Percentiles rank a stretch among this genome's conserved stretches.
These are phyloP conservation scores for Zostera marina DNA, from an alignment of 116 monocot species.

Conservation along the genomic window DNA sequence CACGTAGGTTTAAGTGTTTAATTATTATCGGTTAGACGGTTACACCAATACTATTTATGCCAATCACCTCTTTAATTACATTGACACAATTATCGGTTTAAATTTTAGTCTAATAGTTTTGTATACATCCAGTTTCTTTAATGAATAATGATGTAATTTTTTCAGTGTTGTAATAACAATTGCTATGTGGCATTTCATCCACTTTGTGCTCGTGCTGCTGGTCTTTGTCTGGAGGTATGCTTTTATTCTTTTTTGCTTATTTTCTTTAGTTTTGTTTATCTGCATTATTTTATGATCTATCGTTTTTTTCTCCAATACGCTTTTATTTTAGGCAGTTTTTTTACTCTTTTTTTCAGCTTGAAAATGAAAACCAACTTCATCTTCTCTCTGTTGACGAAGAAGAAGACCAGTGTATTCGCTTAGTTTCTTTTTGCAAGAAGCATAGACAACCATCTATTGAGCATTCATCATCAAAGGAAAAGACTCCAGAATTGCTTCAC, in stretches of 20 bases:
- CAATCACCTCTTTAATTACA: too few relatives aligned
- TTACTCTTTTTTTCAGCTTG: constrained; percentile 31
- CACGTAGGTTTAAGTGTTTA: too few relatives aligned
- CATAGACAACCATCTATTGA: constrained; percentile 66
- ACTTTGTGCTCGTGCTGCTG: constrained; percentile 98
- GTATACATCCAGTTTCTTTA: too few relatives aligned
- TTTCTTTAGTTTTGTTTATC: constrained; percentile 1
- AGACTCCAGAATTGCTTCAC: constrained; percentile 12
- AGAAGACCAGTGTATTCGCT: constrained; percentile 69
- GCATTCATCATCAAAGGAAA: constrained; percentile 25
- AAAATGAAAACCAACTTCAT: constrained; percentile 65
- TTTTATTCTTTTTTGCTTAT: neutral
- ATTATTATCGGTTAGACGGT: too few relatives aligned
- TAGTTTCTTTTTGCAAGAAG: constrained; percentile 91
- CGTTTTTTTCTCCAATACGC: neutral
- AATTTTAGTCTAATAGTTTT: too few relatives aligned
- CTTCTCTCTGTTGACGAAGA: constrained; percentile 75
- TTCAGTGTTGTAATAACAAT: constrained; percentile 72
- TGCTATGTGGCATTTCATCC: constrained; percentile 96
- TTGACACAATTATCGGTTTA: too few relatives aligned
- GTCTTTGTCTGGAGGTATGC: constrained; percentile 85
- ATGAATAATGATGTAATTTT: neutral
- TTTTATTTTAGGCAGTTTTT: neutral
- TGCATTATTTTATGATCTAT: neutral
- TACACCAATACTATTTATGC: too few relatives aligned